These are phyloP conservation scores for Hypericum perforatum DNA, from an alignment of 345 rosid species.

Conservation along the genomic window DNA sequence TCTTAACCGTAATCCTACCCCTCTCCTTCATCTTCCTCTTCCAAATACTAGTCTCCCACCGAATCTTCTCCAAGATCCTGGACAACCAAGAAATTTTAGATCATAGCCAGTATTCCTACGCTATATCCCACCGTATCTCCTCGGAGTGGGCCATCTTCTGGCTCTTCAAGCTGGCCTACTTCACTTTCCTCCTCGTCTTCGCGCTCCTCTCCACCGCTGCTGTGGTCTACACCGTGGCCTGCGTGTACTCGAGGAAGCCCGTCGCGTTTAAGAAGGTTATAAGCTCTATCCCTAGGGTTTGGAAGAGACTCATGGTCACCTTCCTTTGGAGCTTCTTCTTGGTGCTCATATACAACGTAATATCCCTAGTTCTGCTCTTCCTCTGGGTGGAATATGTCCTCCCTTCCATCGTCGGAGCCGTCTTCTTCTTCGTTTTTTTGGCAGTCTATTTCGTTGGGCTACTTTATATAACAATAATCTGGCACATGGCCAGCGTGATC, in stretches of 20 bases:
- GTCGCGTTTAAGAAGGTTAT: constrained; percentile 30
- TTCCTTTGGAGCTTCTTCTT: constrained; percentile 24
- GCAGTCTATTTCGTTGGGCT: not conserved
- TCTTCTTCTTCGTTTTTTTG: not conserved
- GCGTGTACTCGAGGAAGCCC: constrained; percentile 26
- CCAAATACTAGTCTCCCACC: constrained; percentile 25
- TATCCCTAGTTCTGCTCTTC: not conserved
- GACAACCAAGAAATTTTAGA: constrained; percentile 15
- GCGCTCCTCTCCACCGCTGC: constrained; percentile 48
- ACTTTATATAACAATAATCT: not conserved
- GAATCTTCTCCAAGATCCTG: constrained; percentile 16
- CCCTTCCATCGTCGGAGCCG: not conserved
- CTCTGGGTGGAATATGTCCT: not conserved
- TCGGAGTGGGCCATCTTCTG: constrained; percentile 16
- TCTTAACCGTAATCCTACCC: constrained; percentile 29
- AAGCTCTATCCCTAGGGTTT: constrained; percentile 40
- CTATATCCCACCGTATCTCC: constrained; percentile 21
- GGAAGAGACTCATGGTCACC: constrained; percentile 44
- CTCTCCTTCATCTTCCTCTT: constrained; percentile 41
- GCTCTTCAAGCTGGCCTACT: constrained; percentile 26
- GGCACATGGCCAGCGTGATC: constrained; percentile 16
- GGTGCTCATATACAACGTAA: constrained; percentile 14
- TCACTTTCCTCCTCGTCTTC: constrained; percentile 22
- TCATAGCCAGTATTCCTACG: constrained; percentile 14
- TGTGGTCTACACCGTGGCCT: constrained; percentile 45